Base-by-base conservation (phyloP, 805 yeast species). In the Candida ficus region DNA sequence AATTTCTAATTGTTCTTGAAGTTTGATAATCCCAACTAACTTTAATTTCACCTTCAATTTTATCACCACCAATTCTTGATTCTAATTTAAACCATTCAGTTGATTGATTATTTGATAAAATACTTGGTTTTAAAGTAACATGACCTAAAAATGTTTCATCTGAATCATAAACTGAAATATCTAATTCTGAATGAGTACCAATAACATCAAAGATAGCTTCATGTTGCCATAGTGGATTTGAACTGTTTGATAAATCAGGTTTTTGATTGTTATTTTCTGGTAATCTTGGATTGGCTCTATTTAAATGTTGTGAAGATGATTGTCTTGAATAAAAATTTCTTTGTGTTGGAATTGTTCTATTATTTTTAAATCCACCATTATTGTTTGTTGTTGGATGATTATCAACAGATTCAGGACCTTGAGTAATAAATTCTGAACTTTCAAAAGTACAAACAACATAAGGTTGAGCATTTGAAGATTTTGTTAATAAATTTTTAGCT, bases 361-460 rank as follows among this genome's bases (percentile, higher is more conserved):
- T 50, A 29, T 21, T 49, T 32, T 42, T 45, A 20, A 38, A 17
- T 12, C 23, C 31, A 19, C 32, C 40, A 36, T 43, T 67, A 40
- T 65, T 68, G 33, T 50, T 27, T 41, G 49, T 27, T 41, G 49
- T 48, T 16, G 67, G 62, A 28, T 49, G 53, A 38, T 53, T 56
- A 37, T 50, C 54, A 39, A 53, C 60, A 29, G 54, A 47, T 48
- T 65, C 83, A 1, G 95, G 88, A 5, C 89, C 90, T 46, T 80
- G 79, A 20, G 95, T 80, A 44, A 91, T 89, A 49, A 81, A 85
- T 64, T 93, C 98, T 2, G 95, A 82, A 46, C 91, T 82, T 60
- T 88, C 95, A 67, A 85, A 89, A 10, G 95, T 83, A 62, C 95
- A 86, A 28, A 89, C 96, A 16, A 86, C 95, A 60, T 89, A 83